phyloP scores from a whole-genome alignment of 805 yeast species.

The Yamadazyma takamatsuzukensis region DNA sequence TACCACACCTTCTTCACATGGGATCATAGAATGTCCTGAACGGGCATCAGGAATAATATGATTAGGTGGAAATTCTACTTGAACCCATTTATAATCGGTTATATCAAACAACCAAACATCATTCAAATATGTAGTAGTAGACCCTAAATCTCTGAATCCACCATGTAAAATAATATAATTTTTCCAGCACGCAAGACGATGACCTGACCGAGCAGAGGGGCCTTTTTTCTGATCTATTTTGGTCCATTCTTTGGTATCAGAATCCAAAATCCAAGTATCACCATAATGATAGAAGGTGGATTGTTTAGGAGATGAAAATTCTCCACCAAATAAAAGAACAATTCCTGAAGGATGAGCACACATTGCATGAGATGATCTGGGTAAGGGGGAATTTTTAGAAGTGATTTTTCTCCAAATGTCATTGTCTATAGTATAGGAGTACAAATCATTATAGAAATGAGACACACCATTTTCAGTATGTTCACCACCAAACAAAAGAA shows the following conservation, averaged over 20 bases:
- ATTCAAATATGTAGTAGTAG: slow-evolving; percentile 74
- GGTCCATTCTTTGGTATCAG: slow-evolving; percentile 83
- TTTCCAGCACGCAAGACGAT: slow-evolving; percentile 87
- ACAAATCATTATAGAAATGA: slow-evolving; percentile 78
- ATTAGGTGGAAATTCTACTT: slow-evolving; percentile 79
- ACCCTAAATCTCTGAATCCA: slow-evolving; percentile 88
- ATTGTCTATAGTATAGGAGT: slow-evolving; percentile 67
- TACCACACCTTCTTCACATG: slow-evolving; percentile 76
- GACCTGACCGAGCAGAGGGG: slow-evolving; percentile 90
- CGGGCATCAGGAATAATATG: slow-evolving; percentile 85
- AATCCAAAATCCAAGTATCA: slow-evolving; percentile 92
- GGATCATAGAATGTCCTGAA: slow-evolving; percentile 86
- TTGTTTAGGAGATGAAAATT: slow-evolving; percentile 94
- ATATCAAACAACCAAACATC: slow-evolving; percentile 94
- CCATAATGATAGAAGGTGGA: slow-evolving; percentile 94
- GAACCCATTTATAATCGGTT: slow-evolving; percentile 85
- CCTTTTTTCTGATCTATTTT: slow-evolving; percentile 68
- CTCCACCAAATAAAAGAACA: slow-evolving; percentile 89
- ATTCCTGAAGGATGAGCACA: slow-evolving; percentile 90
- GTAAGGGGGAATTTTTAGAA: slow-evolving; percentile 86
- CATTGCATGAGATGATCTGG: slow-evolving; percentile 92
- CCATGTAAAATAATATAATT: slow-evolving; percentile 83
- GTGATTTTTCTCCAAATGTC: slow-evolving; percentile 76
- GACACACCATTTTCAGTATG: slow-evolving; percentile 48
- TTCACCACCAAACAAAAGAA: slow-evolving; percentile 91